Percentiles rank a stretch among this genome's conserved stretches.
Evolutionary conservation across 371 early-diverging fungal species (phyloP).

Genomic region (Lichtheimia corymbifera): DNA sequence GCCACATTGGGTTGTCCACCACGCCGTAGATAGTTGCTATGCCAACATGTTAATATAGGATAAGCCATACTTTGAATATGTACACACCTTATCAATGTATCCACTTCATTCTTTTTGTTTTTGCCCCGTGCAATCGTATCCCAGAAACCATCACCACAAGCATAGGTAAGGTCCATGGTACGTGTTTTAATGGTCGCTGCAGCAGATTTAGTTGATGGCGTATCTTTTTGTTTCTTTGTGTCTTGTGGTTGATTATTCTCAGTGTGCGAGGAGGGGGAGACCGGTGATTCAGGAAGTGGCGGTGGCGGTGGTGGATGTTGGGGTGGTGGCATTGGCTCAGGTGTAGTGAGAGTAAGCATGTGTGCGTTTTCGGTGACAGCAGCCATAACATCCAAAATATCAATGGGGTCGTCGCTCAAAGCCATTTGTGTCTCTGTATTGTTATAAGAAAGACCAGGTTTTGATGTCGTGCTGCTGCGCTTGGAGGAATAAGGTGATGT

Average conservation of each 20-base stretch:
- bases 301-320: constrained; percentile 5
- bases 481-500: background rate
- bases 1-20: constrained; percentile 51
- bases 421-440: background rate
- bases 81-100: constrained; percentile 28
- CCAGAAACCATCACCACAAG: constrained; percentile 49
- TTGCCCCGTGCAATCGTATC: constrained; percentile 36
- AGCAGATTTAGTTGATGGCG: background rate
- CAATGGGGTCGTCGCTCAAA: background rate
- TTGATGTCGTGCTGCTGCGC: background rate
- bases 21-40: constrained; percentile 43
- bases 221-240: background rate
- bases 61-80: too few species aligned
- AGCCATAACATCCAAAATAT: background rate
- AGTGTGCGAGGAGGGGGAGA: too few species aligned
- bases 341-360: too few species aligned
- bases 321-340: background rate
- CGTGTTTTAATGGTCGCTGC: background rate
- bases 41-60: background rate
- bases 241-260: background rate
- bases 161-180: constrained; percentile 22
- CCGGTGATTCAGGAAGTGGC: background rate
- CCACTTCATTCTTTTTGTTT: constrained; percentile 29
- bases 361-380: too few species aligned
- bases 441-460: background rate